A percentile compares a stretch with the other conserved stretches of the same genome.
Conservation (phyloP, 495 filamentous ascomycete genomes). For the Aspergillus mulundensis region DNA sequence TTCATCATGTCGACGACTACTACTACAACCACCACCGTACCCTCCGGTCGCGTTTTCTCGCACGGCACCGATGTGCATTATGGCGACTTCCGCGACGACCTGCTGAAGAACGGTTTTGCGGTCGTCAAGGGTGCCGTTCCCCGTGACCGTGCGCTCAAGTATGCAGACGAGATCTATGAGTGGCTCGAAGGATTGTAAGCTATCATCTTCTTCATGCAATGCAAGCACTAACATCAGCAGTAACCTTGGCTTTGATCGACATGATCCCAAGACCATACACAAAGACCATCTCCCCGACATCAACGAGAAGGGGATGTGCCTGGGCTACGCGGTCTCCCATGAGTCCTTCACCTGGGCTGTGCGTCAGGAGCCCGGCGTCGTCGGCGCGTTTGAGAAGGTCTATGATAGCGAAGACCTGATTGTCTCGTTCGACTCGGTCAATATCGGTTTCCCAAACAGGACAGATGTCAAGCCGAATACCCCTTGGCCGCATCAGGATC, state of each 20-base stretch:
- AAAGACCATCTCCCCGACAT: conserved; percentile 33
- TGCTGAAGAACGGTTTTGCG: neutral
- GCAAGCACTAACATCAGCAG: conserved; percentile 8
- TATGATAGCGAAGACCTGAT: conserved; percentile 36
- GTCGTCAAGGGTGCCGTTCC: conserved; percentile 8
- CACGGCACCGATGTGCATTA: conserved; percentile 1
- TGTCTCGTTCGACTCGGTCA: conserved; percentile 42
- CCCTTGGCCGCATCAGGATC: conserved; percentile 6
- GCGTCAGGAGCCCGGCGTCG: conserved; percentile 35
- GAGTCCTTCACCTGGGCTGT: conserved; percentile 41
- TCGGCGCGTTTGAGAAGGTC: conserved; percentile 37
- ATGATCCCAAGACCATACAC: conserved; percentile 30
- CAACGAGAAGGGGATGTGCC: conserved; percentile 38
- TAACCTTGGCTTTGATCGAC: conserved; percentile 33
- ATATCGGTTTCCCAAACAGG: conserved; percentile 35
- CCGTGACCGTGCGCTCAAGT: conserved; percentile 25
- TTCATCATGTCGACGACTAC: neutral
- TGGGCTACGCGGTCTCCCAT: conserved; percentile 35
- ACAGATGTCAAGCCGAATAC: conserved; percentile 3
- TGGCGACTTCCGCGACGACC: conserved; percentile 6
- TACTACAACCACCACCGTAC: neutral
- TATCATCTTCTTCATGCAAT: neutral
- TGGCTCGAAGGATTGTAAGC: conserved; percentile 36
- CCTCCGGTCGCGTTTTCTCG: neutral
- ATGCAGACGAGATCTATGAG: conserved; percentile 30